A percentile compares a stretch with the other conserved stretches of the same genome.
Conservation (phyloP, 2,329 filamentous ascomycete species). For the Parafenestella ontariensis region DNA sequence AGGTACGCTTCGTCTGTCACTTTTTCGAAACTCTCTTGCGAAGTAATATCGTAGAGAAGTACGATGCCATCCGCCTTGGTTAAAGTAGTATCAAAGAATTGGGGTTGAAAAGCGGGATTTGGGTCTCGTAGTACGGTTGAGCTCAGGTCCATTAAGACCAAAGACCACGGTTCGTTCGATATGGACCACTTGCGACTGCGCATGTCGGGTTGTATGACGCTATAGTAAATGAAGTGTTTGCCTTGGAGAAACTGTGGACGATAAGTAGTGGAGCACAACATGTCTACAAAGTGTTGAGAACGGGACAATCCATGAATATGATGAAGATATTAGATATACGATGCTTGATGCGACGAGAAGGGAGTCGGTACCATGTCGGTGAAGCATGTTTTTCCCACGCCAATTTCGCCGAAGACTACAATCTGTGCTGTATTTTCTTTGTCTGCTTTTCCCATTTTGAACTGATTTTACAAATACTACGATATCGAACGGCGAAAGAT, state of each 20-base stretch:
- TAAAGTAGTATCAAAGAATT: constrained; percentile 15
- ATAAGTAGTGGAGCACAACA: background rate
- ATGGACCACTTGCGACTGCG: constrained; percentile 12
- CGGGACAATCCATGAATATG: background rate
- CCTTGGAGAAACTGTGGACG: constrained; percentile 10
- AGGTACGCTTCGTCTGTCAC: constrained; percentile 28
- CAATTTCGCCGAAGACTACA: constrained; percentile 29
- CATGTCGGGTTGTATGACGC: constrained; percentile 9
- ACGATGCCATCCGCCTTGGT: constrained; percentile 29
- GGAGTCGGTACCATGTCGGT: constrained; percentile 24
- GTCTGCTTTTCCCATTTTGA: background rate
- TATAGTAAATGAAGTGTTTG: constrained; percentile 11
- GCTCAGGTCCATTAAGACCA: constrained; percentile 31
- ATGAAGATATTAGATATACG: background rate
- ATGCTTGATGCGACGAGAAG: background rate
- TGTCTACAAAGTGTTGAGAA: no score
- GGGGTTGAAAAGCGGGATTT: constrained; percentile 2
- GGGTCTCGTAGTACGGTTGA: constrained; percentile 16
- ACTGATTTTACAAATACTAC: no score
- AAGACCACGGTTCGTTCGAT: constrained; percentile 6
- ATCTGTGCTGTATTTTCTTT: background rate
- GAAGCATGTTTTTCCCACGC: constrained; percentile 38
- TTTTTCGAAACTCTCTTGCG: constrained; percentile 24
- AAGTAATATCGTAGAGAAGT: constrained; percentile 40
- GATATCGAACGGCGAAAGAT: background rate